phyloP scores from a whole-genome alignment of 2,329 filamentous ascomycete species.

The Cladophialophora psammophila region DNA sequence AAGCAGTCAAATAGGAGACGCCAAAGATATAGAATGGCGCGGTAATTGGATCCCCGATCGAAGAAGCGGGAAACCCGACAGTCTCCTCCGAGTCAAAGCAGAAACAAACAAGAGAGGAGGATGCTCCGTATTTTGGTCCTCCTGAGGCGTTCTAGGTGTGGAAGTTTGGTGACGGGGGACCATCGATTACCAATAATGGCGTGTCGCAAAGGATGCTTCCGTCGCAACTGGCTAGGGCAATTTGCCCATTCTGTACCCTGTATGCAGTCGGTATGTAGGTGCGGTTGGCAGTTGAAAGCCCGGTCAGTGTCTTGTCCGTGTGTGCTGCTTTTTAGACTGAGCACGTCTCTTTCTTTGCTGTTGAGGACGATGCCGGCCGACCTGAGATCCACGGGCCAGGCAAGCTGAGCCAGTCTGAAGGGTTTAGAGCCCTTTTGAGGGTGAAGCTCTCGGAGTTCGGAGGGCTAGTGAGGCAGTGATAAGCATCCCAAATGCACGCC shows the following conservation, averaged over 20 bases:
- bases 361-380: not conserved
- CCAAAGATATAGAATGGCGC: conserved; percentile 2
- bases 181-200: not conserved
- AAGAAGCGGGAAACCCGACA: not conserved
- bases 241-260: conserved; percentile 1
- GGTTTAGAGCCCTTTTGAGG: conserved; percentile 1
- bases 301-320: not conserved
- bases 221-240: not conserved
- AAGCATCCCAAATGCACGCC: conserved; percentile 4
- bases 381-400: not conserved
- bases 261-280: not conserved
- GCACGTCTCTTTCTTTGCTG: not conserved
- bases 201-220: not conserved
- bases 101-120: not conserved
- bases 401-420: conserved; percentile 1
- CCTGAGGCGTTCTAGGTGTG: conserved; percentile 4
- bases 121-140: not conserved
- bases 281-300: not conserved
- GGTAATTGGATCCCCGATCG: not conserved
- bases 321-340: not conserved
- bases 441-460: conserved; percentile 1
- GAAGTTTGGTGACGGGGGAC: conserved; percentile 5
- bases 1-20: conserved; percentile 2
- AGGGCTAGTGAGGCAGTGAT: conserved; percentile 15
- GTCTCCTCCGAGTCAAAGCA: not conserved